These are phyloP conservation scores for Houttuynia cordata DNA, from an alignment of 164 flowering plant genomes.

Conservation along the genomic window DNA sequence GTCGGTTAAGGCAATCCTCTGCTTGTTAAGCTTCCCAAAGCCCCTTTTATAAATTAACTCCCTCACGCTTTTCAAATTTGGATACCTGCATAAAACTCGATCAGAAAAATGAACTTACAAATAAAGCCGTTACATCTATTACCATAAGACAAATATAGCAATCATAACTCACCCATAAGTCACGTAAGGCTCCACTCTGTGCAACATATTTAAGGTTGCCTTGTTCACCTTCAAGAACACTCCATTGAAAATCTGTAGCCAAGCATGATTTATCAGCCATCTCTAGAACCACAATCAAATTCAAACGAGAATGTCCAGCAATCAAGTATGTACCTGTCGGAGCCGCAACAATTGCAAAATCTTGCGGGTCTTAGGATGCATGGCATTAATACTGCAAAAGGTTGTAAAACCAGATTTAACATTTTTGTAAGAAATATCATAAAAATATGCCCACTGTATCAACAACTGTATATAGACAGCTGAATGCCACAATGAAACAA, in stretches of 20 bases:
- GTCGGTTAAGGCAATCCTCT: conserved; percentile 45
- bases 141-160: not conserved
- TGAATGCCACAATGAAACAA: too few species aligned
- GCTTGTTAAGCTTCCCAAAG: conserved; percentile 52
- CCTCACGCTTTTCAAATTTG: conserved; percentile 52
- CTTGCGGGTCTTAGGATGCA: conserved; percentile 48
- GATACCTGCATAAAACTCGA: conserved; percentile 24
- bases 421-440: too few species aligned
- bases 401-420: too few species aligned
- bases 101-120: not conserved
- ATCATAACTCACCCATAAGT: conserved; percentile 42
- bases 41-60: conserved; percentile 65
- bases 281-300: too few species aligned
- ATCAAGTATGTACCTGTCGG: conserved; percentile 45
- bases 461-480: too few species aligned
- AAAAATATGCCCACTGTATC: too few species aligned
- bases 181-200: conserved; percentile 61
- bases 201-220: conserved; percentile 63
- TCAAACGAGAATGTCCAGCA: not conserved
- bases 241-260: conserved; percentile 51
- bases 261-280: not conserved
- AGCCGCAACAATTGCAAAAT: conserved; percentile 53
- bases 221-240: conserved; percentile 64
- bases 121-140: not conserved
- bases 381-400: conserved; percentile 48